These are phyloP conservation scores for Nemania diffusa DNA, from an alignment of 2,329 filamentous ascomycete genomes.

Conservation along the genomic window DNA sequence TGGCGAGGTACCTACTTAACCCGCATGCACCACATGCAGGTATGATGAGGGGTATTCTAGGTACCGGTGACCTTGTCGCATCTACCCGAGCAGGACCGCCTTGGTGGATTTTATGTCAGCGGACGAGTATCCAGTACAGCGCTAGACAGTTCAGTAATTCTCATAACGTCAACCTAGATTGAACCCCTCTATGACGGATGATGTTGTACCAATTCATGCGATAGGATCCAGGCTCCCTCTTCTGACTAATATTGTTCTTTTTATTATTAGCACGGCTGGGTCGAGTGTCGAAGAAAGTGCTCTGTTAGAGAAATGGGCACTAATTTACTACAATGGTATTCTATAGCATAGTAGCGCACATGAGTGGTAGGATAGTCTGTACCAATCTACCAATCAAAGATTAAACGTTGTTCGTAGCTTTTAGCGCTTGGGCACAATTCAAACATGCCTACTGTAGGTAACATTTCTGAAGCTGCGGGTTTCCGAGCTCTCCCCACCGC, in stretches of 20 bases:
- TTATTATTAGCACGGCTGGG: not conserved
- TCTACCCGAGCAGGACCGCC: not conserved
- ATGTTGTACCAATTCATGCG: slow-evolving; percentile 8
- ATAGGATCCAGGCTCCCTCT: not conserved
- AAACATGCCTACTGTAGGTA: not conserved
- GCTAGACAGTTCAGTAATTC: not conserved
- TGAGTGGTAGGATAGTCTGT: not conserved
- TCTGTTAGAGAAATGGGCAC: not conserved
- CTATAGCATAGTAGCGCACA: not conserved
- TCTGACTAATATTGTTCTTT: not conserved
- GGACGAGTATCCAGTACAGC: slow-evolving; percentile 17
- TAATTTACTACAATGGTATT: not conserved
- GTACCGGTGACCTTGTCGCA: slow-evolving; percentile 11
- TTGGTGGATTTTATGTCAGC: slow-evolving; percentile 4
- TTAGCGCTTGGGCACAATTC: not conserved
- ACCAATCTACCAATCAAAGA: too few relatives aligned
- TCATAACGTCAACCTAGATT: not conserved
- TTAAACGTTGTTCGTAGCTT: not conserved
- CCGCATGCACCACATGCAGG: not conserved
- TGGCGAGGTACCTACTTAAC: not conserved
- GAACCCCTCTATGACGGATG: slow-evolving; percentile 13
- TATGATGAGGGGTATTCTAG: slow-evolving; percentile 25
- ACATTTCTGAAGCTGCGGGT: not conserved
- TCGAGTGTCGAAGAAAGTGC: not conserved
- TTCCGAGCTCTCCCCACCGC: not conserved